phyloP scores from a whole-genome alignment of 306 rosid species.

The Nissolia schottii region DNA sequence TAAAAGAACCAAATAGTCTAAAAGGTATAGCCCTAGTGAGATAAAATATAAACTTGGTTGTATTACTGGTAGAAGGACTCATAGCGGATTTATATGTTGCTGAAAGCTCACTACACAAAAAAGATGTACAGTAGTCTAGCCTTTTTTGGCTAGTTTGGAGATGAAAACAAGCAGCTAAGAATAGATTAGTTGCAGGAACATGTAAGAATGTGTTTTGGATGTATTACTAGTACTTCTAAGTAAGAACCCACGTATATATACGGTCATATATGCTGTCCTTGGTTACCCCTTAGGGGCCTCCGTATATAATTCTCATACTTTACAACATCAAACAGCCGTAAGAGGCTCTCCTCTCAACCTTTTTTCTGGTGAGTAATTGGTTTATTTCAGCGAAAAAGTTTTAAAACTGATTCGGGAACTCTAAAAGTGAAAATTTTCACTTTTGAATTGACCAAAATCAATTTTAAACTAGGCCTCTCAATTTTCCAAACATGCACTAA shows the following conservation, averaged over 20 bases:
- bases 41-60: background rate
- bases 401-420: too few species aligned
- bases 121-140: background rate
- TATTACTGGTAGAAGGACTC: background rate
- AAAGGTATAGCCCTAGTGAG: background rate
- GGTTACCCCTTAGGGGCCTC: background rate
- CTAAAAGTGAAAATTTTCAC: too few species aligned
- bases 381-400: too few species aligned
- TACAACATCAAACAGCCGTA: background rate
- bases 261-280: background rate
- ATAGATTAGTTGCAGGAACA: background rate
- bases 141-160: background rate
- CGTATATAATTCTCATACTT: background rate
- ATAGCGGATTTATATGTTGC: background rate
- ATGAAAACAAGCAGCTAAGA: background rate
- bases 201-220: background rate
- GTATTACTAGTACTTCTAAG: background rate
- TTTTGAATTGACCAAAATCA: too few species aligned
- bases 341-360: background rate
- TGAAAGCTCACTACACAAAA: background rate
- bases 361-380: too few species aligned
- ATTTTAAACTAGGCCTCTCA: too few species aligned
- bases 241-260: background rate
- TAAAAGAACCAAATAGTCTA: too few species aligned
- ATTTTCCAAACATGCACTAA: too few species aligned